These are phyloP conservation scores for Penicillium sumatraense DNA, from an alignment of 2,329 filamentous ascomycete species.

Conservation along the genomic window DNA sequence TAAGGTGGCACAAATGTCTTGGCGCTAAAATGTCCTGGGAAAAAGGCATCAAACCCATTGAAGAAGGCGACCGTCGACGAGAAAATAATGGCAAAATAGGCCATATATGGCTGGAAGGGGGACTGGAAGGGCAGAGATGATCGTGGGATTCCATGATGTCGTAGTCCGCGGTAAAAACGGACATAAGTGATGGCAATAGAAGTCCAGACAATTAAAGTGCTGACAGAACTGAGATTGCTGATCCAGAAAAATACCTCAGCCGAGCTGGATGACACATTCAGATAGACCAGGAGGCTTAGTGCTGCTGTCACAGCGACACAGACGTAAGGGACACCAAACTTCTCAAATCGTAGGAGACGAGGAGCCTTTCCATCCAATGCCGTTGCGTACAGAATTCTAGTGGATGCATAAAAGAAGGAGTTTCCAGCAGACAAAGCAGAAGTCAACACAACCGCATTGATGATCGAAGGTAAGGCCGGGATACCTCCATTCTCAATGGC, in stretches of 20 bases:
- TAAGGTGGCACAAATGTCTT: conserved; percentile 66
- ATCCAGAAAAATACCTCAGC: conserved; percentile 63
- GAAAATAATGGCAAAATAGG: conserved; percentile 65
- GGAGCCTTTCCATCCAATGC: conserved; percentile 68
- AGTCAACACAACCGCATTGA: conserved; percentile 71
- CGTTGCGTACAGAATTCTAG: conserved; percentile 66
- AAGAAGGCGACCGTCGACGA: conserved; percentile 65
- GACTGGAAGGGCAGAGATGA: conserved; percentile 71
- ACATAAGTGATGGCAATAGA: conserved; percentile 72
- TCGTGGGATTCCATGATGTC: conserved; percentile 68
- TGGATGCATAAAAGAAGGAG: conserved; percentile 66
- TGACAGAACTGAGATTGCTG: conserved; percentile 34
- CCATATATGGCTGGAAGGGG: conserved; percentile 69
- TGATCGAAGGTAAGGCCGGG: conserved; percentile 64
- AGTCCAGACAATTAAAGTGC: conserved; percentile 42
- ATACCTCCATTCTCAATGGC: conserved; percentile 69
- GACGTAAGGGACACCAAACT: conserved; percentile 69
- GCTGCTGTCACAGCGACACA: conserved; percentile 67
- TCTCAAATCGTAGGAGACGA: conserved; percentile 47
- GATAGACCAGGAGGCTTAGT: conserved; percentile 71
- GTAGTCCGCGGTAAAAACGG: conserved; percentile 69
- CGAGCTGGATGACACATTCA: conserved; percentile 68
- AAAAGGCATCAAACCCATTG: conserved; percentile 63
- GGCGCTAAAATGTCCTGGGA: conserved; percentile 41
- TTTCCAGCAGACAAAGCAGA: conserved; percentile 69